Conservation (phyloP, 2,329 filamentous ascomycete genomes). For the Colletotrichum tofieldiae region DNA sequence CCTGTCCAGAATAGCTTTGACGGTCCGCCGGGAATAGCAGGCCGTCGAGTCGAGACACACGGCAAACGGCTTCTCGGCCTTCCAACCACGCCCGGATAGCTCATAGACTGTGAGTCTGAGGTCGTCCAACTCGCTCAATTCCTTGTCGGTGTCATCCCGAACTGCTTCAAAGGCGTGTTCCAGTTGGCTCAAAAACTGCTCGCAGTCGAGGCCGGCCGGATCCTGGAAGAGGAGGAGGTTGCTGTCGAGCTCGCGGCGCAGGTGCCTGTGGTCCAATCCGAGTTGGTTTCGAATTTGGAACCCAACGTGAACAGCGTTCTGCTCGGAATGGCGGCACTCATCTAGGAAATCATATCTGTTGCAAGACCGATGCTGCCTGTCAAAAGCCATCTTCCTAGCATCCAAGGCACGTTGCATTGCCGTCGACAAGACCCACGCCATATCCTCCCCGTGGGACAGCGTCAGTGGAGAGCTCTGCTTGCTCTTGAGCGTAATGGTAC, state of each 20-base stretch:
- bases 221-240: conserved; percentile 63
- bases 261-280: conserved; percentile 62
- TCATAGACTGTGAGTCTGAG: conserved; percentile 65
- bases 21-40: conserved; percentile 61
- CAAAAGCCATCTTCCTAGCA: conserved; percentile 58
- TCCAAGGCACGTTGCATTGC: conserved; percentile 60
- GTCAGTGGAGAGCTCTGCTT: conserved; percentile 64
- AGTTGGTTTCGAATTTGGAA: conserved; percentile 66
- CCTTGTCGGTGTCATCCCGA: conserved; percentile 60
- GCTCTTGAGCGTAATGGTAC: conserved; percentile 62
- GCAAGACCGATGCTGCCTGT: conserved; percentile 57
- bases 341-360: conserved; percentile 54
- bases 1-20: conserved; percentile 66
- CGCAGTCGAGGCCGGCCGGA: conserved; percentile 59
- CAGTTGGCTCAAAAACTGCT: conserved; percentile 59
- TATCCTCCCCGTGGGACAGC: conserved; percentile 60
- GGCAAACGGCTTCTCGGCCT: conserved; percentile 61
- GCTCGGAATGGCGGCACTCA: conserved; percentile 58
- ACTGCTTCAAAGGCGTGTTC: conserved; percentile 55
- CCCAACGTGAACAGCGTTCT: conserved; percentile 62
- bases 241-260: conserved; percentile 60
- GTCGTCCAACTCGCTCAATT: conserved; percentile 61
- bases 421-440: conserved; percentile 63
- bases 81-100: conserved; percentile 63
- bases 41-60: conserved; percentile 60